Percentiles rank a stretch among this genome's conserved stretches.
These are phyloP conservation scores for Breynia disticha DNA, from an alignment of 441 rosid genomes.

Conservation along the genomic window DNA sequence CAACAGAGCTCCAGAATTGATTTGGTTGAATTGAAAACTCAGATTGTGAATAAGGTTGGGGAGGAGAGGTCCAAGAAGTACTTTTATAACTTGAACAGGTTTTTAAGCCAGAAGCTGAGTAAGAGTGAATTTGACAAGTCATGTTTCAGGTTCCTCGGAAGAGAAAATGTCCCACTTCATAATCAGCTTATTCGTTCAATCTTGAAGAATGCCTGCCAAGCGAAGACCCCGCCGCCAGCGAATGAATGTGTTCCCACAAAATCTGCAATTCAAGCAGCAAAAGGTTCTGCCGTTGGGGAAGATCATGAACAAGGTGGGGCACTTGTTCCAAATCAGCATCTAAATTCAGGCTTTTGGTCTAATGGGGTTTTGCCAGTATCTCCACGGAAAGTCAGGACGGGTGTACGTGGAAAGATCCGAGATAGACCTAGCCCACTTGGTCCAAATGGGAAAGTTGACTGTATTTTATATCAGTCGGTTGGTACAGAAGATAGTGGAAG, in stretches of 20 bases:
- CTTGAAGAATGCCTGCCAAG: constrained; percentile 67
- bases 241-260: constrained; percentile 37
- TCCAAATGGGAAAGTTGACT: constrained; percentile 68
- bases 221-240: constrained; percentile 49
- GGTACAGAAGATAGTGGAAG: constrained; percentile 35
- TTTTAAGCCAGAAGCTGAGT: constrained; percentile 62
- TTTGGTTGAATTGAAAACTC: constrained; percentile 64
- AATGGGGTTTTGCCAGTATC: constrained; percentile 70
- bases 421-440: constrained; percentile 77
- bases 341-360: constrained; percentile 44
- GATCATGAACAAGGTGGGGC: constrained; percentile 47
- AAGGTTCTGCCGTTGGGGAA: constrained; percentile 35
- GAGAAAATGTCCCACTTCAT: constrained; percentile 80
- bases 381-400: constrained; percentile 58
- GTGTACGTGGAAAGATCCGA: constrained; percentile 49
- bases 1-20: constrained; percentile 67
- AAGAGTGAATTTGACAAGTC: constrained; percentile 77
- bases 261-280: constrained; percentile 31
- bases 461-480: constrained; percentile 30
- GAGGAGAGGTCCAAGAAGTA: constrained; percentile 66
- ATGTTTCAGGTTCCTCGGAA: constrained; percentile 59
- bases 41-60: constrained; percentile 71
- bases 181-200: constrained; percentile 66
- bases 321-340: constrained; percentile 41
- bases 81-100: constrained; percentile 59